These are phyloP conservation scores for Leccinum insigne DNA, from an alignment of 1,284 basidiomycete genomes.

Conservation along the genomic window DNA sequence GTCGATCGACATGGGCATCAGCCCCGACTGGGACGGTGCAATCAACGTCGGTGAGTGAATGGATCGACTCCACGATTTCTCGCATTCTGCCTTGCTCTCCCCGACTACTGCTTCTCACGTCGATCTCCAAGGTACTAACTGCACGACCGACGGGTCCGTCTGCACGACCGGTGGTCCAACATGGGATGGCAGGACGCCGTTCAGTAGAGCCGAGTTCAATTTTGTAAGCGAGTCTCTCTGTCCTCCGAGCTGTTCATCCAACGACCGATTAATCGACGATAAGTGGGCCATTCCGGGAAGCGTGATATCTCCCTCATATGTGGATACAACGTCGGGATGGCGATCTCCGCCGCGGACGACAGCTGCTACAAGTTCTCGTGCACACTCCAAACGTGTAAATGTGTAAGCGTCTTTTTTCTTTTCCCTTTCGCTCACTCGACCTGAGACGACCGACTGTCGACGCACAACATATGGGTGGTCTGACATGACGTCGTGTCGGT, in stretches of 20 bases:
- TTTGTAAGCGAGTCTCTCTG: constrained; percentile 6
- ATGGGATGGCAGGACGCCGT: constrained; percentile 28
- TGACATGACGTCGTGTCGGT: background rate
- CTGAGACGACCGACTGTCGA: background rate
- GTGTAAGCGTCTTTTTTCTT: constrained; percentile 2
- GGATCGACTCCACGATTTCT: background rate
- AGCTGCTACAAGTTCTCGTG: constrained; percentile 14
- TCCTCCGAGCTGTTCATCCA: background rate
- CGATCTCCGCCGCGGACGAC: background rate
- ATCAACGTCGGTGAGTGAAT: constrained; percentile 20
- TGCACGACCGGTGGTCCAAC: constrained; percentile 27
- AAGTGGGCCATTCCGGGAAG: constrained; percentile 24
- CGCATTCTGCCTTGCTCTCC: background rate
- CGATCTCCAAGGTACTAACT: constrained; percentile 22
- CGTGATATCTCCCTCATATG: background rate
- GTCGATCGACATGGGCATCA: constrained; percentile 20
- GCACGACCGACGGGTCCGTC: constrained; percentile 12
- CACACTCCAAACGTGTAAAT: constrained; percentile 16
- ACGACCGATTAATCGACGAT: background rate
- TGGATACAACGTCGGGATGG: background rate
- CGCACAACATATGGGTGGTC: background rate
- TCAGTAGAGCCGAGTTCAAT: constrained; percentile 26
- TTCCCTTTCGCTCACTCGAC: background rate
- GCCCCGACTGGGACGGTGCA: constrained; percentile 26
- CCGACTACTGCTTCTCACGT: background rate